Conservation (phyloP, 2,329 filamentous ascomycete species). For the Lecanicillium sp. region DNA sequence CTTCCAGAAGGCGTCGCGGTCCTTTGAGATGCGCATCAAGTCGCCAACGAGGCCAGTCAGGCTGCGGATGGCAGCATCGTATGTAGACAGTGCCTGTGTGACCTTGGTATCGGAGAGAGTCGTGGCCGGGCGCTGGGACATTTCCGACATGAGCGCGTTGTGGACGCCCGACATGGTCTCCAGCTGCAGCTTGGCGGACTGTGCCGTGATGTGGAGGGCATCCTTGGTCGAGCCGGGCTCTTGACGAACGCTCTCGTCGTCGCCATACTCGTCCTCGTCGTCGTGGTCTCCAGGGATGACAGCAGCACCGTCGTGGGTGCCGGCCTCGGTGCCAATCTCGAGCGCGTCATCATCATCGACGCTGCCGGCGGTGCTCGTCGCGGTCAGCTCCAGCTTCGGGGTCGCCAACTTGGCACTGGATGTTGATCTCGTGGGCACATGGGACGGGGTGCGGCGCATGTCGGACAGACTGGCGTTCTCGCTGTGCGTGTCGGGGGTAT, state of each 20-base stretch:
- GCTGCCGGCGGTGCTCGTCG: conserved; percentile 39
- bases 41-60: conserved; percentile 79
- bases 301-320: conserved; percentile 26
- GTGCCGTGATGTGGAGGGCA: conserved; percentile 92
- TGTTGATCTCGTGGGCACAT: conserved; percentile 26
- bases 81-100: conserved; percentile 71
- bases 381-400: conserved; percentile 28
- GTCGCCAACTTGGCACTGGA: conserved; percentile 19
- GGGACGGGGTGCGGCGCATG: conserved; percentile 33
- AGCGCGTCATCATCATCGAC: conserved; percentile 45
- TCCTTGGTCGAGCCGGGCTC: conserved; percentile 73
- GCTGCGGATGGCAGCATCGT: conserved; percentile 83
- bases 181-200: conserved; percentile 87
- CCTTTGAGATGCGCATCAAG: conserved; percentile 82
- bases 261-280: conserved; percentile 67
- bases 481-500: conserved; percentile 38
- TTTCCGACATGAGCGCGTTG: conserved; percentile 66
- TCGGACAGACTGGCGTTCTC: conserved; percentile 47
- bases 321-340: conserved; percentile 39
- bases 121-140: conserved; percentile 57
- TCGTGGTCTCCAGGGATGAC: conserved; percentile 44
- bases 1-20: conserved; percentile 95
- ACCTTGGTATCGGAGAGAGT: conserved; percentile 71
- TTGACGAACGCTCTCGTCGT: conserved; percentile 71
- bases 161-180: conserved; percentile 85